These are phyloP conservation scores for Ophiostoma ulmi DNA, from an alignment of 2,329 filamentous ascomycete species.

Conservation along the genomic window DNA sequence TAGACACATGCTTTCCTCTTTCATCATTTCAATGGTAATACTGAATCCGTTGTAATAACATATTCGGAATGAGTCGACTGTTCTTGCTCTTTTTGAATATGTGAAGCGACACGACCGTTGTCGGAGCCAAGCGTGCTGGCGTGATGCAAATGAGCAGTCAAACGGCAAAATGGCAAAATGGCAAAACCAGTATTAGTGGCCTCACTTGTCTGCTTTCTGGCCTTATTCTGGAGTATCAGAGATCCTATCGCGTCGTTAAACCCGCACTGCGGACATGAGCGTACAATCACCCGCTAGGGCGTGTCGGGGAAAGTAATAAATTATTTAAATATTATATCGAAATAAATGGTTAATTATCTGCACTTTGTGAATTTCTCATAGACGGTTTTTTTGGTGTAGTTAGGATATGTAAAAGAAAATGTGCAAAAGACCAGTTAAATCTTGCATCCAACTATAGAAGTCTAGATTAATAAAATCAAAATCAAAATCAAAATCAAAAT, in stretches of 20 bases:
- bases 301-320: background rate
- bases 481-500: background rate
- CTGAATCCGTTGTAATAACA: background rate
- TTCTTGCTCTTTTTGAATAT: background rate
- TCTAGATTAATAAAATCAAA: too few species aligned
- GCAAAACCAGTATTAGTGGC: background rate
- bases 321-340: background rate
- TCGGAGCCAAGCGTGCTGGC: conserved; percentile 7
- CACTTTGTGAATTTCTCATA: too few species aligned
- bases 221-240: background rate
- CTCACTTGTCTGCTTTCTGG: conserved; percentile 14
- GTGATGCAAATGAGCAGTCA: background rate
- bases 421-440: too few species aligned
- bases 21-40: background rate
- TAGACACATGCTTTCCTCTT: background rate
- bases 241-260: background rate
- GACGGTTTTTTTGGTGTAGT: too few species aligned
- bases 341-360: background rate
- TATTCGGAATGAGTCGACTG: background rate
- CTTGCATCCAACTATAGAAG: too few species aligned
- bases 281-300: conserved; percentile 8
- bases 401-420: too few species aligned
- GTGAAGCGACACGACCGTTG: background rate
- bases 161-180: background rate
- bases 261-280: conserved; percentile 1